Percentiles rank a stretch among this genome's conserved stretches.
These are phyloP conservation scores for Iberis pinnata DNA, from an alignment of 345 rosid species.

Conservation along the genomic window DNA sequence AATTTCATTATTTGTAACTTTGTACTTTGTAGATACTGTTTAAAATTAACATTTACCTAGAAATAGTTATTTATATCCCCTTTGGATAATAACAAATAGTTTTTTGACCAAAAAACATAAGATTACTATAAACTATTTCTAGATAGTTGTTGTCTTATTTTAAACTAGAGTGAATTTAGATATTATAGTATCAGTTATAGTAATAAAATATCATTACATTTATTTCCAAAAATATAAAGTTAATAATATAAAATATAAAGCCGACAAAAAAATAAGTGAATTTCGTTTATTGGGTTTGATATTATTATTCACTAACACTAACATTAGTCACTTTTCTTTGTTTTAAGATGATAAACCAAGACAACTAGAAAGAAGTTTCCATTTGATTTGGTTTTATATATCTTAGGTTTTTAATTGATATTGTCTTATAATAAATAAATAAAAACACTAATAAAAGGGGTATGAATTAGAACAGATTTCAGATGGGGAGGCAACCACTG, in stretches of 20 bases:
- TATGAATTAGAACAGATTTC: constrained; percentile 92
- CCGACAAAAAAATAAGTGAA: too few species aligned
- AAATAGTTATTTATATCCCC: too few species aligned
- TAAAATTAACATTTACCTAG: too few species aligned
- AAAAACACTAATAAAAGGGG: too few species aligned
- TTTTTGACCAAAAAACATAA: background rate
- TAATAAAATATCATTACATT: background rate
- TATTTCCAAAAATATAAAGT: background rate
- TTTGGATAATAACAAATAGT: background rate
- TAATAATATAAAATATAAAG: background rate
- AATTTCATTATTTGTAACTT: background rate
- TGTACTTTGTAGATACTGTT: background rate
- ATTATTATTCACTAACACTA: too few species aligned
- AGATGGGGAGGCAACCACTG: constrained; percentile 94
- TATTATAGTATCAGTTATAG: background rate
- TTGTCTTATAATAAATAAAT: too few species aligned
- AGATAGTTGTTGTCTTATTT: background rate
- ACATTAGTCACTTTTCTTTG: too few species aligned
- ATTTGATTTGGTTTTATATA: too few species aligned
- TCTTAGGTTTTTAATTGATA: too few species aligned
- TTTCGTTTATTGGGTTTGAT: too few species aligned
- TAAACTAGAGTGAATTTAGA: background rate
- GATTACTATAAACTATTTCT: background rate
- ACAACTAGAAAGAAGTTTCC: too few species aligned
- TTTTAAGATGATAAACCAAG: too few species aligned